Conservation (phyloP, 176 grass and related monocot genomes). For the Lolium perenne region DNA sequence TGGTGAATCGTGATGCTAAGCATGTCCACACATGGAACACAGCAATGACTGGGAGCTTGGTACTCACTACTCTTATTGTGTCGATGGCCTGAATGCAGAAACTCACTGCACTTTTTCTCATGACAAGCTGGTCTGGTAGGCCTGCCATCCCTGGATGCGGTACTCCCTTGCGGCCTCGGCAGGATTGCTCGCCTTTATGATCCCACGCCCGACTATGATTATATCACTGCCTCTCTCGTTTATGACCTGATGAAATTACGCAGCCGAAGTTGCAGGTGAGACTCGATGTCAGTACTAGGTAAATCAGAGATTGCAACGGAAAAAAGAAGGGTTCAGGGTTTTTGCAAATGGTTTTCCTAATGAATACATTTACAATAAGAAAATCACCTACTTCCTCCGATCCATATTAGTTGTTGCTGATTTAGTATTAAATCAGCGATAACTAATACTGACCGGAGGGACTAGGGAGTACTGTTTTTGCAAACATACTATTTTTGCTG, state of each 20-base stretch:
- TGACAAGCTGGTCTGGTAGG: constrained; percentile 58
- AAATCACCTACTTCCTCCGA: too few relatives aligned
- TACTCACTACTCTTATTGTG: constrained; percentile 34
- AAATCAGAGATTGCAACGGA: neutral
- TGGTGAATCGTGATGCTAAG: neutral
- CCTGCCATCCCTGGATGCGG: constrained; percentile 76
- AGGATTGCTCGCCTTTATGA: constrained; percentile 73
- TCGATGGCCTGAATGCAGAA: neutral
- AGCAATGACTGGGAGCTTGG: neutral
- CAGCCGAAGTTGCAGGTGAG: neutral
- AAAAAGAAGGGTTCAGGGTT: neutral
- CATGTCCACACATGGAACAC: neutral
- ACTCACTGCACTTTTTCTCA: constrained; percentile 24
- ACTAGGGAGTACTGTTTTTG: too few relatives aligned
- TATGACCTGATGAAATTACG: constrained; percentile 57
- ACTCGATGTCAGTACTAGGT: neutral
- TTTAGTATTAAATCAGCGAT: too few relatives aligned
- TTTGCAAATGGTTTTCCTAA: too few relatives aligned
- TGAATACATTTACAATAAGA: too few relatives aligned
- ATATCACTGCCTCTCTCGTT: constrained; percentile 82
- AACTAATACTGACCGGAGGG: too few relatives aligned
- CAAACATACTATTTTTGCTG: too few relatives aligned
- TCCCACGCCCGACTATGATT: constrained; percentile 81
- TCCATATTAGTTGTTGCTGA: too few relatives aligned
- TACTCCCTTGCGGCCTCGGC: constrained; percentile 60